Evolutionary conservation across 2,329 filamentous ascomycete species (phyloP).

Genomic region (Clonostachys sp.): DNA sequence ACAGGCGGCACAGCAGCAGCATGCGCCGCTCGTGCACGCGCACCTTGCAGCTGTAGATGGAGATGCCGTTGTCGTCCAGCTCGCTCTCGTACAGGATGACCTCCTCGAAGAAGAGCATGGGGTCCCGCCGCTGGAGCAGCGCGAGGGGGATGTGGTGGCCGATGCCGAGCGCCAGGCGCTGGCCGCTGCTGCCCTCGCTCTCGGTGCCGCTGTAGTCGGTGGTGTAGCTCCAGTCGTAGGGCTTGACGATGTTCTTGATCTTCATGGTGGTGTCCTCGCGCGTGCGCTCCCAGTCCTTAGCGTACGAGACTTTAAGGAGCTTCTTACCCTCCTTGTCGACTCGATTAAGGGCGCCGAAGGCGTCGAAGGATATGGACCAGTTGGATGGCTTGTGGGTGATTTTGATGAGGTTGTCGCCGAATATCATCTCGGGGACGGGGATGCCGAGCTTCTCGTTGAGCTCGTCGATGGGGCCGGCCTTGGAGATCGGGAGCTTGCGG

Average conservation of each 20-base stretch:
- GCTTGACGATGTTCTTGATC: conserved; percentile 90
- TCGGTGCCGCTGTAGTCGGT: conserved; percentile 79
- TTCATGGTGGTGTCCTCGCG: conserved; percentile 74
- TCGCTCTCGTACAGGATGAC: conserved; percentile 97
- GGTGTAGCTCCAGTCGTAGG: conserved; percentile 97
- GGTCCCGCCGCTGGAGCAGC: conserved; percentile 81
- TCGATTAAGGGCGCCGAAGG: conserved; percentile 79
- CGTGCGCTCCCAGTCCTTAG: conserved; percentile 71
- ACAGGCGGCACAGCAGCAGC: conserved; percentile 79
- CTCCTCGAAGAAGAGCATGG: conserved; percentile 95
- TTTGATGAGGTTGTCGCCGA: conserved; percentile 84
- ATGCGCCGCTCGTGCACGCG: conserved; percentile 88
- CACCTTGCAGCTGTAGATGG: conserved; percentile 83
- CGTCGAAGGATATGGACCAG: conserved; percentile 79
- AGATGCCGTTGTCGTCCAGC: conserved; percentile 94
- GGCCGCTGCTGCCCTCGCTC: conserved; percentile 21
- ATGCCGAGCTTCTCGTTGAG: conserved; percentile 79
- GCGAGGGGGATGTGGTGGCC: conserved; percentile 69
- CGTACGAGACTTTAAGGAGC: conserved; percentile 93
- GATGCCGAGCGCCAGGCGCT: conserved; percentile 29
- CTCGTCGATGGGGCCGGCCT: conserved; percentile 81
- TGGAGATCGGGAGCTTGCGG: conserved; percentile 91
- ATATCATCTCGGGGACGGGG: conserved; percentile 96
- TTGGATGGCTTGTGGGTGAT: conserved; percentile 69
- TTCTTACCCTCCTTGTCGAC: conserved; percentile 91